Percentiles rank a stretch among this genome's conserved stretches.
Conservation (phyloP, 1,284 basidiomycete genomes). For the Pseudozyma tsukubaensis region DNA sequence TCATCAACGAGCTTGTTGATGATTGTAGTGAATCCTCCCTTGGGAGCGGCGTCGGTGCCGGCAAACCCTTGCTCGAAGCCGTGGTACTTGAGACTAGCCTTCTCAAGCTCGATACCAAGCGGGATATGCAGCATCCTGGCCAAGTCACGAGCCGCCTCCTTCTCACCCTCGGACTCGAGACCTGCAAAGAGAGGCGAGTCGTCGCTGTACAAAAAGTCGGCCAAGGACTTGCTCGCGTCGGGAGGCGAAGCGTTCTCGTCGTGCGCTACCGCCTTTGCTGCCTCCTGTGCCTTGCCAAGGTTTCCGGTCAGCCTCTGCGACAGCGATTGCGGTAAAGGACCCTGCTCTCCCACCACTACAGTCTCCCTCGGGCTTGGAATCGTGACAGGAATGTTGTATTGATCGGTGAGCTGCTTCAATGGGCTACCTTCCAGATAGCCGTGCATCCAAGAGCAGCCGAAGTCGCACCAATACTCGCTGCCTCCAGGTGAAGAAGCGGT, state of each 20-base stretch:
- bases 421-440: conserved; percentile 72
- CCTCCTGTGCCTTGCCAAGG: conserved; percentile 44
- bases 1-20: conserved; percentile 69
- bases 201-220: conserved; percentile 68
- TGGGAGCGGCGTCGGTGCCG: conserved; percentile 72
- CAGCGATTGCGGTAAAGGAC: conserved; percentile 28
- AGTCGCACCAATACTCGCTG: conserved; percentile 42
- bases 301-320: conserved; percentile 44
- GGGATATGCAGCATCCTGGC: conserved; percentile 71
- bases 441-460: conserved; percentile 72
- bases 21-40: conserved; percentile 70
- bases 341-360: conserved; percentile 49
- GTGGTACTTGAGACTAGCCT: conserved; percentile 66
- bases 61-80: conserved; percentile 69
- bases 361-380: conserved; percentile 43
- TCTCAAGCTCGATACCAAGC: conserved; percentile 70
- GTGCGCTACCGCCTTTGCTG: conserved; percentile 33
- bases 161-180: conserved; percentile 75
- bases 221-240: conserved; percentile 56
- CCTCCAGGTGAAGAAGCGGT: conserved; percentile 9
- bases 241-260: conserved; percentile 51
- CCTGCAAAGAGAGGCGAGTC: conserved; percentile 58
- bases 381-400: conserved; percentile 65
- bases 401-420: conserved; percentile 69
- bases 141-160: conserved; percentile 67